These are phyloP conservation scores for Picea abies DNA, from an alignment of 83 land plant species.

Conservation along the genomic window DNA sequence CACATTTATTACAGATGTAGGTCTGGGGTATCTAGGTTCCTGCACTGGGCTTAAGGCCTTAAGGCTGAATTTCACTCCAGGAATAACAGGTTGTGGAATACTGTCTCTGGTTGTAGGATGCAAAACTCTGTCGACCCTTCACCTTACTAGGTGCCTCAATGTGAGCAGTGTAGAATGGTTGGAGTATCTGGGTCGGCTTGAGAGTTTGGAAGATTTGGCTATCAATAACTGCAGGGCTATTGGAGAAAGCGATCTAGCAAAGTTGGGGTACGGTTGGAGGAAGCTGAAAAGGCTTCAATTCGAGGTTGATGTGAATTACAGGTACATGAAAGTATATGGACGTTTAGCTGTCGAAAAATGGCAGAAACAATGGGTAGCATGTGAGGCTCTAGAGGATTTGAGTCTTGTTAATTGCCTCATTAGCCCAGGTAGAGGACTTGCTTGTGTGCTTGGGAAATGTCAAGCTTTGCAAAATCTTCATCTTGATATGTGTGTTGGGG, in stretches of 20 bases:
- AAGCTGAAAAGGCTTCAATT: conserved; percentile 62
- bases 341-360: conserved; percentile 17
- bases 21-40: conserved; percentile 60
- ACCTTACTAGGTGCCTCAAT: conserved; percentile 67
- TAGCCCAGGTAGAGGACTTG: conserved; percentile 44
- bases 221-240: conserved; percentile 77
- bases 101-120: conserved; percentile 80
- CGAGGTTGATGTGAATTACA: conserved; percentile 67
- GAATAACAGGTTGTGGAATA: conserved; percentile 79
- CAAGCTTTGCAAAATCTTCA: conserved; percentile 53
- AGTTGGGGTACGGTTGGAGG: conserved; percentile 73
- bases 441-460: conserved; percentile 26
- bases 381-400: conserved; percentile 61
- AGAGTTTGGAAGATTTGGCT: conserved; percentile 59
- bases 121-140: conserved; percentile 55
- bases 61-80: conserved; percentile 70
- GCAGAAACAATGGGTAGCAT: conserved; percentile 35
- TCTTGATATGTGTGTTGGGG: conserved; percentile 80
- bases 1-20: conserved; percentile 71
- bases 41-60: conserved; percentile 59
- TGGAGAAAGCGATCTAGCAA: conserved; percentile 79
- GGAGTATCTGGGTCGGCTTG: conserved; percentile 70
- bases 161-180: conserved; percentile 85
- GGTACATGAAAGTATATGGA: conserved; percentile 60
- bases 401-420: conserved; percentile 68